Evolutionary conservation across 495 filamentous ascomycete species (phyloP).

Genomic region (Aspergillus homomorphus): DNA sequence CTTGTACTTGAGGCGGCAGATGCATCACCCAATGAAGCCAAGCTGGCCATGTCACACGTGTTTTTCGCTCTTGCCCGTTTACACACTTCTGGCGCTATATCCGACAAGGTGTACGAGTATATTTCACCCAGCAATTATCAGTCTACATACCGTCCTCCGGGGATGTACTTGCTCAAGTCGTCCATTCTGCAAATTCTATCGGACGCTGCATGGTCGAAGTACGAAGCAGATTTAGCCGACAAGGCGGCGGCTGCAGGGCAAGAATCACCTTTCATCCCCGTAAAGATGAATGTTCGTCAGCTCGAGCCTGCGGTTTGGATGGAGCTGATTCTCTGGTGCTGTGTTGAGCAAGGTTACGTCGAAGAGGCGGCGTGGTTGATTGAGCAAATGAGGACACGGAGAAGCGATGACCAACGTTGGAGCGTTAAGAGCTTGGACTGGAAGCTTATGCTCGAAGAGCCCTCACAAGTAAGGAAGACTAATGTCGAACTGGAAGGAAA

Average conservation of each 20-base stretch:
- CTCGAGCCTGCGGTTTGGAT: constrained; percentile 62
- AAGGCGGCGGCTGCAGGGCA: constrained; percentile 46
- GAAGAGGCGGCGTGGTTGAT: constrained; percentile 52
- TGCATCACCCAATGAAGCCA: constrained; percentile 32
- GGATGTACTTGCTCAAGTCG: constrained; percentile 52
- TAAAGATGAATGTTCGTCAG: constrained; percentile 49
- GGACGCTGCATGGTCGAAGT: constrained; percentile 58
- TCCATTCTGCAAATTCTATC: constrained; percentile 60
- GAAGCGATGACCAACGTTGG: constrained; percentile 36
- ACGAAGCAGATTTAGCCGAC: constrained; percentile 42
- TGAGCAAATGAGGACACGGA: constrained; percentile 33
- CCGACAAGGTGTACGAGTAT: constrained; percentile 58
- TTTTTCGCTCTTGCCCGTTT: constrained; percentile 57
- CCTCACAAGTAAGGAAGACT: constrained; percentile 29
- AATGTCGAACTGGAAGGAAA: constrained; percentile 34
- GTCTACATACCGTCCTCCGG: constrained; percentile 52
- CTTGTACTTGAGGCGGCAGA: constrained; percentile 55
- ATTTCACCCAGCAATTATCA: constrained; percentile 29
- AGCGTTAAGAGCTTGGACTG: constrained; percentile 43
- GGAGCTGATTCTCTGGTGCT: constrained; percentile 65
- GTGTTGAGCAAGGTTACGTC: constrained; percentile 59
- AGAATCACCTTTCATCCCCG: constrained; percentile 50
- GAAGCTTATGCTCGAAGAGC: constrained; percentile 29
- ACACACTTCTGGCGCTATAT: constrained; percentile 55
- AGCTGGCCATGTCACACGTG: constrained; percentile 54